Evolutionary conservation across 108 stramenopile genomes (phyloP).

Genomic region (Fragilaria crotonensis): DNA sequence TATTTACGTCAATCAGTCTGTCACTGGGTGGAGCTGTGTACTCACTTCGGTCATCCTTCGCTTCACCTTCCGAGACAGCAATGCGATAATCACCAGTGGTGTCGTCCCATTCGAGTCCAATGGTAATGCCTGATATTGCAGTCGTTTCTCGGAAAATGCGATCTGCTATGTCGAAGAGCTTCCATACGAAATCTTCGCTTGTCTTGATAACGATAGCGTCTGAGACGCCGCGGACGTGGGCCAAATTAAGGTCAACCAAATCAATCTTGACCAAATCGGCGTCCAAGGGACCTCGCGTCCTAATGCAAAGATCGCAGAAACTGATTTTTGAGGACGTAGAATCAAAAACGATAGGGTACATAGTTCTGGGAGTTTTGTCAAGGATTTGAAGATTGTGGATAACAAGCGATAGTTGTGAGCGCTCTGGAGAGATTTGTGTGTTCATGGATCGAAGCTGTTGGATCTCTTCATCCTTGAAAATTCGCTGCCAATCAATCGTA

Average conservation of each 20-base stretch:
- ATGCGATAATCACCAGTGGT: constrained; percentile 58
- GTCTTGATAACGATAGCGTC: constrained; percentile 66
- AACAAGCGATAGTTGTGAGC: constrained; percentile 68
- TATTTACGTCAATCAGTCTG: constrained; percentile 59
- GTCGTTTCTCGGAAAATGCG: constrained; percentile 59
- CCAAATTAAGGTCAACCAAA: constrained; percentile 69
- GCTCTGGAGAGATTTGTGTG: constrained; percentile 32
- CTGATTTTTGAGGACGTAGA: constrained; percentile 40
- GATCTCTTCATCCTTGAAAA: constrained; percentile 55
- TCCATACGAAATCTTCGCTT: constrained; percentile 81
- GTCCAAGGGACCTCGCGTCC: constrained; percentile 57
- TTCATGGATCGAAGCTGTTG: constrained; percentile 2
- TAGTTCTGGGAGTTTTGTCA: constrained; percentile 58
- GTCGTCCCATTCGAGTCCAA: constrained; percentile 63
- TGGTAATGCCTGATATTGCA: constrained; percentile 54
- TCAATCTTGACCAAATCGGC: constrained; percentile 71
- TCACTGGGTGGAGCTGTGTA: constrained; percentile 69
- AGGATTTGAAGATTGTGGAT: constrained; percentile 60
- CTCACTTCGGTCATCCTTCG: constrained; percentile 1
- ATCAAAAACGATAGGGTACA: constrained; percentile 66
- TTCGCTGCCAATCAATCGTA: constrained; percentile 76
- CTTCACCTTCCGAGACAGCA: constrained; percentile 34
- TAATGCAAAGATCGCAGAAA: constrained; percentile 74
- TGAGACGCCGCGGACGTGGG: constrained; percentile 53
- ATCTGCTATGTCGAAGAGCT: constrained; percentile 63